Percentiles rank a stretch among this genome's conserved stretches.
phyloP scores from a whole-genome alignment of 371 early-diverging fungal genomes.

The Rhizopus microsporus region DNA sequence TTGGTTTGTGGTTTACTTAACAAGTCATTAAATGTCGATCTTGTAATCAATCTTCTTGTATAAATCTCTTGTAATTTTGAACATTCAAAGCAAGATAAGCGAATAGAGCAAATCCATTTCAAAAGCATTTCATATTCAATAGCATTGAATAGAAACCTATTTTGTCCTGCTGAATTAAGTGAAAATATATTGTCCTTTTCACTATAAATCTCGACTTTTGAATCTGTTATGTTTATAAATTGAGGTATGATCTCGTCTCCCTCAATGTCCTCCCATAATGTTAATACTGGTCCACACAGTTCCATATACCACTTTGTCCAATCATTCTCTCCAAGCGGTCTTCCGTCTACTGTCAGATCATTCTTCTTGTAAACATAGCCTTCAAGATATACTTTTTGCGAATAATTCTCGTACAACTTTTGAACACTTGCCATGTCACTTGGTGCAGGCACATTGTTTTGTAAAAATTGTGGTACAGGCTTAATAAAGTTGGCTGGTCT shows the following conservation, averaged over 20 bases:
- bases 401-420: constrained; percentile 53
- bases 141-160: constrained; percentile 51
- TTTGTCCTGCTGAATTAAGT: constrained; percentile 58
- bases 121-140: constrained; percentile 24
- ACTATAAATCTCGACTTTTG: constrained; percentile 48
- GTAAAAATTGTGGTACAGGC: constrained; percentile 26
- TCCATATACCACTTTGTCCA: constrained; percentile 70
- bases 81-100: constrained; percentile 69
- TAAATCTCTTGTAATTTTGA: constrained; percentile 67
- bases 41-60: constrained; percentile 55
- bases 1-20: constrained; percentile 14
- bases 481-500: constrained; percentile 39
- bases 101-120: constrained; percentile 68
- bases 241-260: constrained; percentile 40
- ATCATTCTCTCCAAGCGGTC: constrained; percentile 46
- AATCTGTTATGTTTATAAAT: constrained; percentile 64
- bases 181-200: constrained; percentile 47
- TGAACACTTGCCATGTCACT: constrained; percentile 32
- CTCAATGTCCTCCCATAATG: constrained; percentile 47
- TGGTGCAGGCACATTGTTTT: constrained; percentile 1
- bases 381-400: constrained; percentile 65
- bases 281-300: constrained; percentile 55
- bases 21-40: constrained; percentile 24
- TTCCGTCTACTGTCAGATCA: constrained; percentile 58
- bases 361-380: constrained; percentile 69